Percentiles rank a stretch among this genome's conserved stretches.
These are phyloP conservation scores for Sonneratia caseolaris DNA, from an alignment of 345 rosid genomes.

Conservation along the genomic window DNA sequence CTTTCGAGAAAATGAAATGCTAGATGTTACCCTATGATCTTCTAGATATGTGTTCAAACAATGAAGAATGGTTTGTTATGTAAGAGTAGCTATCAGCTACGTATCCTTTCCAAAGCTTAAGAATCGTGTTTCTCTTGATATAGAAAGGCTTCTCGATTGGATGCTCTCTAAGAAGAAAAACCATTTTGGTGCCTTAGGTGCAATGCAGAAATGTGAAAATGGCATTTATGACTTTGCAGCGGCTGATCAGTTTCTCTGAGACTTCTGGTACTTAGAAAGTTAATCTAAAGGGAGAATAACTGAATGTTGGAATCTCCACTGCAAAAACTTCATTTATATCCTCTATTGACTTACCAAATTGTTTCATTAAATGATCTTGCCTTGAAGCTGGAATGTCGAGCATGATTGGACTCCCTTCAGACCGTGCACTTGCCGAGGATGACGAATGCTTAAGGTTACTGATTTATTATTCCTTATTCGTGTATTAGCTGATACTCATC, in stretches of 20 bases:
- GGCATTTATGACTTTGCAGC: no score
- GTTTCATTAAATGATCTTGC: background rate
- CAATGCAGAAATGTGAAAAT: no score
- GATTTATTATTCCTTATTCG: background rate
- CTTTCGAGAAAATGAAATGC: background rate
- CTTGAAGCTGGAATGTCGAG: conserved; percentile 58
- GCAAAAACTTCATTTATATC: background rate
- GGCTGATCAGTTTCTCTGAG: no score
- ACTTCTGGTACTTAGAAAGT: no score
- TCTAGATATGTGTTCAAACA: no score
- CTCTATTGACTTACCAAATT: background rate
- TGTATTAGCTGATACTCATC: background rate
- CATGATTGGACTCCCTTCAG: conserved; percentile 92
- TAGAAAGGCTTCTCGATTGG: background rate
- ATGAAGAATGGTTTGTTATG: background rate
- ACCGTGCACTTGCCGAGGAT: conserved; percentile 73
- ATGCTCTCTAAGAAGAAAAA: background rate
- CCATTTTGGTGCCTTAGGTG: no score
- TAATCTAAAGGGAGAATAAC: background rate
- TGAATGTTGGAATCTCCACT: background rate
- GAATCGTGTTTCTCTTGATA: background rate
- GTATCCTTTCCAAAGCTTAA: background rate
- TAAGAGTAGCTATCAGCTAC: background rate
- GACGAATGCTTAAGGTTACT: conserved; percentile 70
- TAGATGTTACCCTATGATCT: no score